Conservation (phyloP, 345 rosid genomes). For the Orychophragmus violaceus region DNA sequence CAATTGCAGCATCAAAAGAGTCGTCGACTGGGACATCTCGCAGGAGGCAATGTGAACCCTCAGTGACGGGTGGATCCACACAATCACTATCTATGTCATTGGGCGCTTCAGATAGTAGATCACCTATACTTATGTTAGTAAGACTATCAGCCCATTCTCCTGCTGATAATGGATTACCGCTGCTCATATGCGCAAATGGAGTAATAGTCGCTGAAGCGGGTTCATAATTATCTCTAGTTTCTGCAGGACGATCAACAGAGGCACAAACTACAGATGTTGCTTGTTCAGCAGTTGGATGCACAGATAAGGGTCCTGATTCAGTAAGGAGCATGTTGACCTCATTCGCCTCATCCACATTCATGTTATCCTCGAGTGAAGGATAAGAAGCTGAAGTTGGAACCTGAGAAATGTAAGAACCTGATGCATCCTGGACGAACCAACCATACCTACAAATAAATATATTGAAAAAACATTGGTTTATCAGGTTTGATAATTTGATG, state of each 20-base stretch:
- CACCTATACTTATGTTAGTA: slow-evolving; percentile 85
- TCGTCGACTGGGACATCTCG: slow-evolving; percentile 70
- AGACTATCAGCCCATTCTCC: slow-evolving; percentile 98
- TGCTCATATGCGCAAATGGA: slow-evolving; percentile 30
- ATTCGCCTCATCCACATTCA: slow-evolving; percentile 34
- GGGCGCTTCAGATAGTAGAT: slow-evolving; percentile 71
- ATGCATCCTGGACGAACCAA: slow-evolving; percentile 56
- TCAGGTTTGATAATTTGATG: background rate
- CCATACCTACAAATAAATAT: slow-evolving; percentile 71
- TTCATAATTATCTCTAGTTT: slow-evolving; percentile 19
- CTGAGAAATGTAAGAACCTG: slow-evolving; percentile 38
- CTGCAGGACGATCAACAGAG: slow-evolving; percentile 25
- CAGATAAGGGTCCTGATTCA: slow-evolving; percentile 32
- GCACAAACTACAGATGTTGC: slow-evolving; percentile 31
- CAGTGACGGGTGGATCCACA: slow-evolving; percentile 36
- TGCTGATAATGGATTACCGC: slow-evolving; percentile 45
- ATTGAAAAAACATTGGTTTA: slow-evolving; percentile 11
- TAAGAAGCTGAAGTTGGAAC: slow-evolving; percentile 29
- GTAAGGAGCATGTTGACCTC: slow-evolving; percentile 21
- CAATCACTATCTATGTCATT: slow-evolving; percentile 36
- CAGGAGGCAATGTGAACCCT: slow-evolving; percentile 46
- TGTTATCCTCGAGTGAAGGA: slow-evolving; percentile 36
- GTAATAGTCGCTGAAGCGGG: slow-evolving; percentile 25
- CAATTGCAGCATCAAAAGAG: slow-evolving; percentile 97
- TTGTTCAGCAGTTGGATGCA: slow-evolving; percentile 34